Percentiles rank a stretch among this genome's conserved stretches.
Evolutionary conservation across 768 basidiomycete genomes (phyloP).

Genomic region (Lactarius evosmus): DNA sequence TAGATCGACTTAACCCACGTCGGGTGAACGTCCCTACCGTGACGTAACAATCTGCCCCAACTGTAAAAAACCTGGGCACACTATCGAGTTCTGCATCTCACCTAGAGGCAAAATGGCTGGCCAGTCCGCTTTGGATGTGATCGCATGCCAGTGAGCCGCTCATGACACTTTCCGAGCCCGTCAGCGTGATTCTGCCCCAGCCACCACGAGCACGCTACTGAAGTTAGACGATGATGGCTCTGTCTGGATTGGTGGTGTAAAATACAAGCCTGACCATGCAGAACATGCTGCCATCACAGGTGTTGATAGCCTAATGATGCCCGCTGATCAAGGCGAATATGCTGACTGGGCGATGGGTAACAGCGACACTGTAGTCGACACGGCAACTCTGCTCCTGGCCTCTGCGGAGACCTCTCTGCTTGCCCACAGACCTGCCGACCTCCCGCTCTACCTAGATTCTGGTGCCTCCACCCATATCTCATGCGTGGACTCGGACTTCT

Average conservation of each 20-base stretch:
- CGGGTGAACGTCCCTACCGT: no score
- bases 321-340: neutral
- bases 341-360: neutral
- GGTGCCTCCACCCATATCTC: conserved; percentile 33
- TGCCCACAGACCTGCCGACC: neutral
- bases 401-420: conserved; percentile 8
- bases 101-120: conserved; percentile 1
- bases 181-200: neutral
- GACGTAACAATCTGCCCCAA: neutral
- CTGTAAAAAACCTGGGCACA: conserved; percentile 1
- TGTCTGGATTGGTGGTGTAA: neutral
- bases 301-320: neutral
- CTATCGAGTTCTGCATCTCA: conserved; percentile 5
- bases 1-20: no score
- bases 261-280: neutral
- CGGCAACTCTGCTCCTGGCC: neutral
- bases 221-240: neutral
- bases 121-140: no score
- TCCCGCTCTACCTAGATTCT: conserved; percentile 32
- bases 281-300: no score
- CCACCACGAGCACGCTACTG: neutral
- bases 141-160: no score
- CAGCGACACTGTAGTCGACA: neutral
- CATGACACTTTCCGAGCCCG: neutral
- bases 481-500: conserved; percentile 31